Evolutionary conservation across 2,329 filamentous ascomycete genomes (phyloP).

Genomic region (Clonostachys solani): DNA sequence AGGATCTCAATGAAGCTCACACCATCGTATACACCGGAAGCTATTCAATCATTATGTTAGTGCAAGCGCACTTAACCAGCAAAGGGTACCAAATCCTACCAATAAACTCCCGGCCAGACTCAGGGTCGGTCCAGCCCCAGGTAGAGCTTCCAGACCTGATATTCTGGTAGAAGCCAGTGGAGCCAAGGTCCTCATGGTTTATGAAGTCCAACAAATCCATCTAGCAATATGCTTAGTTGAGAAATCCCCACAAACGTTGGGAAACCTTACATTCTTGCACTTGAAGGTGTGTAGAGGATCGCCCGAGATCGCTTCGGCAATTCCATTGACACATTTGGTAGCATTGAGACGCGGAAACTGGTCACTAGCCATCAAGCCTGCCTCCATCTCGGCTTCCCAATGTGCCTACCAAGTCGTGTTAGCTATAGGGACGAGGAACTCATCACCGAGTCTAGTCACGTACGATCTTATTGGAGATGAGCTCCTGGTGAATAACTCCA

Average conservation of each 20-base stretch:
- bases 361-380: conserved; percentile 13
- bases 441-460: too few relatives aligned
- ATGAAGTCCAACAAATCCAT: conserved; percentile 51
- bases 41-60: too few relatives aligned
- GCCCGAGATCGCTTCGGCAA: conserved; percentile 12
- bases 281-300: conserved; percentile 13
- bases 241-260: background rate
- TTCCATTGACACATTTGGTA: conserved; percentile 13
- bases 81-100: background rate
- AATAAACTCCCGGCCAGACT: conserved; percentile 21
- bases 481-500: conserved; percentile 10
- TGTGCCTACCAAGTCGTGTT: too few relatives aligned
- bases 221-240: background rate
- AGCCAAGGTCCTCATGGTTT: conserved; percentile 45
- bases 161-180: conserved; percentile 16
- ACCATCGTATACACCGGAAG: background rate
- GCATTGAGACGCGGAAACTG: conserved; percentile 13
- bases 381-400: conserved; percentile 12
- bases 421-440: too few relatives aligned
- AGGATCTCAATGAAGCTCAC: conserved; percentile 34
- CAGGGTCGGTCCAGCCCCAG: conserved; percentile 36
- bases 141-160: conserved; percentile 17
- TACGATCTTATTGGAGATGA: conserved; percentile 11
- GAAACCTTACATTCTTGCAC: conserved; percentile 11
- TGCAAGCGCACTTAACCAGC: too few relatives aligned